Conservation (phyloP, 805 yeast species). For the Candida anglica region DNA sequence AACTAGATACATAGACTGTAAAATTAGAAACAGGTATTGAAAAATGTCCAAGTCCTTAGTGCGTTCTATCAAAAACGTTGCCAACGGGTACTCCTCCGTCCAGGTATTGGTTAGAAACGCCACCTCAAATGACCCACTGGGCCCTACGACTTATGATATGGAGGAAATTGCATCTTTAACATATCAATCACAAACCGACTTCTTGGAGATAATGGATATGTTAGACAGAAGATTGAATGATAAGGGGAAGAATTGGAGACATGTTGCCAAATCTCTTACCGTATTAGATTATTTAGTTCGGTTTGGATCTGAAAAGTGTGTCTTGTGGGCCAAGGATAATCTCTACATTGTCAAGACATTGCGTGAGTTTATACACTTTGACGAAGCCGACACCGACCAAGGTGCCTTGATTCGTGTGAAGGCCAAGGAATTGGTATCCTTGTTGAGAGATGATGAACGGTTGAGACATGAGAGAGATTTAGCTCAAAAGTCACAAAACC, state of each 20-base stretch:
- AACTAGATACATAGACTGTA: too few species aligned
- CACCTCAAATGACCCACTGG: conserved; percentile 81
- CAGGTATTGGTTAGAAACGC: conserved; percentile 90
- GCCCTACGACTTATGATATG: conserved; percentile 80
- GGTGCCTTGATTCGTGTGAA: conserved; percentile 84
- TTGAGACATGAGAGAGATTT: conserved; percentile 63
- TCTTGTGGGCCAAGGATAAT: conserved; percentile 88
- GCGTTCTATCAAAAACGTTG: conserved; percentile 82
- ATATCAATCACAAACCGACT: conserved; percentile 62
- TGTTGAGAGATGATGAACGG: conserved; percentile 79
- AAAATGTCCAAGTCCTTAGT: conserved; percentile 72
- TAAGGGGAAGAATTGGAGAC: conserved; percentile 97
- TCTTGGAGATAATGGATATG: conserved; percentile 91
- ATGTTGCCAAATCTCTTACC: conserved; percentile 85
- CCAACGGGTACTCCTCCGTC: conserved; percentile 82
- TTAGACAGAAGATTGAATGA: conserved; percentile 88
- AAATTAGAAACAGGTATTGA: too few species aligned
- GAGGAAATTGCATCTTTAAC: conserved; percentile 78
- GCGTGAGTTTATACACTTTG: conserved; percentile 81
- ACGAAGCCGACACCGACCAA: conserved; percentile 76
- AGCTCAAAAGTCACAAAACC: conserved; percentile 17
- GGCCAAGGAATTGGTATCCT: conserved; percentile 82
- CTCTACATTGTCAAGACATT: conserved; percentile 83
- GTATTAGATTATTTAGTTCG: conserved; percentile 85
- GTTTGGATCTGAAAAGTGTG: conserved; percentile 83